Base-by-base conservation (phyloP, 148 eudicot genomes). In the Linanthus parryae region DNA sequence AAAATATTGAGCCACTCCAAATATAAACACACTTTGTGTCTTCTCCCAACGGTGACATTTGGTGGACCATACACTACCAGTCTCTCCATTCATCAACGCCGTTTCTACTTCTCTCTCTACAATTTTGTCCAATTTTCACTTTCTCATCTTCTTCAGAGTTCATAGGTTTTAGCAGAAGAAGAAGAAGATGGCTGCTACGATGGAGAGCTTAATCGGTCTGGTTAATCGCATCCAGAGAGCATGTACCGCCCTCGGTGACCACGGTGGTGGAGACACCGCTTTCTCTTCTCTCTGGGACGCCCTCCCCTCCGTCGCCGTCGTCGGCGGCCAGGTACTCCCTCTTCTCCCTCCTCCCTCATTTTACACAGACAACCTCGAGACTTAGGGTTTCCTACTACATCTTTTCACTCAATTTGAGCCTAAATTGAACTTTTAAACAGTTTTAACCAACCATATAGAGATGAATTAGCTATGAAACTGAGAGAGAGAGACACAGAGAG, bases 281-380 rank as follows among this genome's bases (percentile, higher is more conserved):
- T 73, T 80, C 37, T 68, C 74, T 4, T 81, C 88, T 45, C 80
- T 81, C 13, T 81, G 88, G 88, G 88, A 81, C 11, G 81, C 88
- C 47, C 80, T 81, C 12, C 88, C 88, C 37, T 71, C 88, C 16
- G 83, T 81, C 30, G 88, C 83, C 52, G 88, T 81, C 18, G 88
- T 81, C 48, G 88, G 88, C 31, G 87, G 87, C 14, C 87, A 81
- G 87, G 87, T 80, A 19, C 22, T 13, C 10, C 17, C 24, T 41
- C 21, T 29, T 2, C 44, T 31, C 26, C 7, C 19, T 29, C 16
- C 1, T 15, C 40, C 37, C 33, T 39, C 17, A 25, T 24, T 15
- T 7, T 44, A 21, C 42, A 22, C 12, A 13, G 31, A 40, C 14
- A 26, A 16, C 44, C 9, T 19, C 20, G 28, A 22, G 57, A 8